A percentile compares a stretch with the other conserved stretches of the same genome.
Evolutionary conservation across 371 early-diverging fungal species (phyloP).

Genomic region (Ordospora pajunii): DNA sequence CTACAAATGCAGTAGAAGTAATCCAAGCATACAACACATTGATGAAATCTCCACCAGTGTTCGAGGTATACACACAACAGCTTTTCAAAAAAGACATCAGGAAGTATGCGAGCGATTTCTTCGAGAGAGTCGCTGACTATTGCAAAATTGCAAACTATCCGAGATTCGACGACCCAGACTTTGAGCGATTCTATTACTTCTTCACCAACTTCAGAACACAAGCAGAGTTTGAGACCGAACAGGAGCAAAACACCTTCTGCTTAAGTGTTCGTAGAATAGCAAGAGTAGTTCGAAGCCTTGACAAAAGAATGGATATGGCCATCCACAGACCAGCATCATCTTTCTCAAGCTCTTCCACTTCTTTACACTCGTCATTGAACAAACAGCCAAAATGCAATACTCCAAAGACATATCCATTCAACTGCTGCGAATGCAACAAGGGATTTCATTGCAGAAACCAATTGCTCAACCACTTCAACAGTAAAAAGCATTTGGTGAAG

Average conservation of each 20-base stretch:
- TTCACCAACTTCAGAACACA: constrained; percentile 10
- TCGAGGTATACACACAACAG: neutral
- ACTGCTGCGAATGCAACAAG: constrained; percentile 2
- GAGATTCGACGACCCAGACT: constrained; percentile 20
- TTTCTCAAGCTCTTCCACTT: neutral
- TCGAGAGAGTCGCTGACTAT: constrained; percentile 3
- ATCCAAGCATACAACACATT: neutral
- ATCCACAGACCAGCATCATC: neutral
- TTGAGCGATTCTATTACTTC: constrained; percentile 5
- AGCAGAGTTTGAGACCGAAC: neutral
- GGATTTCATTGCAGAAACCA: neutral
- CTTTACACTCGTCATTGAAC: neutral
- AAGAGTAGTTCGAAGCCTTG: neutral
- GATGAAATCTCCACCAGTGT: neutral
- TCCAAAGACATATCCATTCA: neutral
- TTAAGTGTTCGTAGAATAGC: neutral
- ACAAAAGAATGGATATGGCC: neutral
- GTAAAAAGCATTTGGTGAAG: constrained; percentile 15
- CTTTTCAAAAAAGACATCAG: neutral
- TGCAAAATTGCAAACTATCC: neutral
- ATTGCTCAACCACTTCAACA: constrained; percentile 2
- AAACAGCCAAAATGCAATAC: neutral
- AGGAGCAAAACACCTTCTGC: neutral
- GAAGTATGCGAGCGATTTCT: constrained; percentile 19
- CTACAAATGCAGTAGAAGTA: neutral